Evolutionary conservation across 2,329 filamentous ascomycete species (phyloP).

Genomic region (Talaromyces sp.): DNA sequence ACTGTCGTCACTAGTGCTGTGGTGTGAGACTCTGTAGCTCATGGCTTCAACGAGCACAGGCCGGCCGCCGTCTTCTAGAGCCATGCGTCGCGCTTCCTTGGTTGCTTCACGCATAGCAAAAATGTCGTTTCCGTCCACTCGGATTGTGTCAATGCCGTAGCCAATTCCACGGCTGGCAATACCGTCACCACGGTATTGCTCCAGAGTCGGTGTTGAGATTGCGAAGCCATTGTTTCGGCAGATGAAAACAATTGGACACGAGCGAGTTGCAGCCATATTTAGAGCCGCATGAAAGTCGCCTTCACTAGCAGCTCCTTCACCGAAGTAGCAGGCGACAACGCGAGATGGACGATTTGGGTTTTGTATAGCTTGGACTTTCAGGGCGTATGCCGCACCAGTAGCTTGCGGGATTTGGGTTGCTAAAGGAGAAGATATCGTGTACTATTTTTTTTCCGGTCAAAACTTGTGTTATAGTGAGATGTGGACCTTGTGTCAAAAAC

Average conservation of each 20-base stretch:
- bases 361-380: slow-evolving; percentile 73
- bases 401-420: slow-evolving; percentile 89
- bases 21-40: slow-evolving; percentile 96
- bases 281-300: slow-evolving; percentile 89
- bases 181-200: slow-evolving; percentile 87
- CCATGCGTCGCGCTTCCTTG: slow-evolving; percentile 69
- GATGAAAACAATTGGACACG: slow-evolving; percentile 84
- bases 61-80: slow-evolving; percentile 72
- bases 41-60: slow-evolving; percentile 91
- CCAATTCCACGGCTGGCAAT: slow-evolving; percentile 83
- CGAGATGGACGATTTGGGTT: slow-evolving; percentile 64
- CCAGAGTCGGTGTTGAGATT: slow-evolving; percentile 81
- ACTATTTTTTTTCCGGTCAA: slow-evolving; percentile 41
- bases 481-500: slow-evolving; percentile 22
- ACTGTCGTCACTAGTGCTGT: slow-evolving; percentile 94
- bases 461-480: not conserved
- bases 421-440: slow-evolving; percentile 79
- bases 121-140: slow-evolving; percentile 92
- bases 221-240: slow-evolving; percentile 92
- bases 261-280: slow-evolving; percentile 83
- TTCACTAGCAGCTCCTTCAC: slow-evolving; percentile 84
- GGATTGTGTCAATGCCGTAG: slow-evolving; percentile 90
- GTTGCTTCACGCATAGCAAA: slow-evolving; percentile 82
- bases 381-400: slow-evolving; percentile 77
- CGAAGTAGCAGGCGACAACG: slow-evolving; percentile 80